Evolutionary conservation across 441 rosid genomes (phyloP).

Genomic region (Eruca vesicaria): DNA sequence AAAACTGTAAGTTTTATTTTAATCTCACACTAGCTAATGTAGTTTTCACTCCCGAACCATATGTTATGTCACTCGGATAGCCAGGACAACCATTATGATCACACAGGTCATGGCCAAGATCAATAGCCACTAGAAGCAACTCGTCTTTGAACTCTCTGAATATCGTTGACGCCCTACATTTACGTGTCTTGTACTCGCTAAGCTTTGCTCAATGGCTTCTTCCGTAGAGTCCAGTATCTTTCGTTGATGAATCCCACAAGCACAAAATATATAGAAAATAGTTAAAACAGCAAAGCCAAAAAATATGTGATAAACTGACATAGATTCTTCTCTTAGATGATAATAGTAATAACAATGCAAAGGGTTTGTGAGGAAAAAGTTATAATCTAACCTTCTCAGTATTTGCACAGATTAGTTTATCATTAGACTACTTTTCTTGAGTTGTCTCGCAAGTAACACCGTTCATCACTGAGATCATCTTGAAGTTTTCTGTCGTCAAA

Average conservation of each 20-base stretch:
- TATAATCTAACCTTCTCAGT: slow-evolving; percentile 74
- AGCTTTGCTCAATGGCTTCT: slow-evolving; percentile 82
- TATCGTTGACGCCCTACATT: slow-evolving; percentile 60
- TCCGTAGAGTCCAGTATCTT: slow-evolving; percentile 93
- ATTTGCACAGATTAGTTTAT: slow-evolving; percentile 73
- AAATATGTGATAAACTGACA: not conserved
- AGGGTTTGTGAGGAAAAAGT: not conserved
- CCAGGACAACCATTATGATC: slow-evolving; percentile 81
- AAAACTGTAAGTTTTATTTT: no score
- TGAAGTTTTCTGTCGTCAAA: slow-evolving; percentile 89
- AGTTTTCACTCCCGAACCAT: no score
- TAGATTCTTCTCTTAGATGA: not conserved
- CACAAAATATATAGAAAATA: not conserved
- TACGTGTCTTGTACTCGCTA: slow-evolving; percentile 79
- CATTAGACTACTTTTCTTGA: slow-evolving; percentile 77
- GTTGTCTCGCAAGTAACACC: slow-evolving; percentile 84
- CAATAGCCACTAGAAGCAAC: slow-evolving; percentile 84
- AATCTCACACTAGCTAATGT: no score
- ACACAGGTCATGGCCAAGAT: slow-evolving; percentile 70
- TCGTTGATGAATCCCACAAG: slow-evolving; percentile 1
- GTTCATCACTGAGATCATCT: slow-evolving; percentile 88
- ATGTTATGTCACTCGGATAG: slow-evolving; percentile 53
- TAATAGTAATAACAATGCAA: not conserved
- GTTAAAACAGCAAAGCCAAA: not conserved
- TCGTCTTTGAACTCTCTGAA: slow-evolving; percentile 75